Base-by-base conservation (phyloP, 192 early-diverging fungal genomes). In the Backusella australiensis region DNA sequence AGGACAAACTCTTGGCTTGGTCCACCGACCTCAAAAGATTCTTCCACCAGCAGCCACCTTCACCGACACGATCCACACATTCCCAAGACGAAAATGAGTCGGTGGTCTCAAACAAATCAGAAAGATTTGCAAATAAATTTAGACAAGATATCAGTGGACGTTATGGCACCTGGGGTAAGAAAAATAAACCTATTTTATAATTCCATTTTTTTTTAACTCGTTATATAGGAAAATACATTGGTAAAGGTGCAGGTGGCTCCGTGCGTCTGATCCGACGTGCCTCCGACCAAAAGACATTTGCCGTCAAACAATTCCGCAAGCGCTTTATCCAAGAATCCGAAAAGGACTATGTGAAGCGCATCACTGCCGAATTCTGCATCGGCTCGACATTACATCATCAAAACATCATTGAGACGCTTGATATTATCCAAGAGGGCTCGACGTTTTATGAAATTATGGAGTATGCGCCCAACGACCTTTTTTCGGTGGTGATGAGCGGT, bases 401-500 rank as follows among this genome's bases (percentile, higher is more conserved):
- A 36, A 94, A 93, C 76, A 88, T 94, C 41, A 91, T 94, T 34
- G 92, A 93, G 83, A 93, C 91, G 0, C 65, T 93, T 67, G 91
- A 93, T 72, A 90, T 94, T 70, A 87, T 94, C 34, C 87, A 91
- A 77, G 92, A 93, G 67, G 23, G n/a, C 3, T 63, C 56, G 4
- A 83, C 82, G 32, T 89, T 90, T 63, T 93, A 91, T 75, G 88
- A 94, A 83, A 89, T 94, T 66, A 92, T 94, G 94, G 97, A 98
- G 84, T 97, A 93, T 88, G 94, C 93, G 46, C 92, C 92, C 67
- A 92, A 93, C 67, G 97, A 98, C 80, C 85, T 98, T 74, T 98
- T 92, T 72, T 86, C 86, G 11, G 85, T 91, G 38, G 96, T 98
- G 7, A 90, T 89, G 75, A 87, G 82, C 36, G 93, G 93, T 17